Evolutionary conservation across 2,329 filamentous ascomycete species (phyloP).

Genomic region (Pseudopithomyces maydicus): DNA sequence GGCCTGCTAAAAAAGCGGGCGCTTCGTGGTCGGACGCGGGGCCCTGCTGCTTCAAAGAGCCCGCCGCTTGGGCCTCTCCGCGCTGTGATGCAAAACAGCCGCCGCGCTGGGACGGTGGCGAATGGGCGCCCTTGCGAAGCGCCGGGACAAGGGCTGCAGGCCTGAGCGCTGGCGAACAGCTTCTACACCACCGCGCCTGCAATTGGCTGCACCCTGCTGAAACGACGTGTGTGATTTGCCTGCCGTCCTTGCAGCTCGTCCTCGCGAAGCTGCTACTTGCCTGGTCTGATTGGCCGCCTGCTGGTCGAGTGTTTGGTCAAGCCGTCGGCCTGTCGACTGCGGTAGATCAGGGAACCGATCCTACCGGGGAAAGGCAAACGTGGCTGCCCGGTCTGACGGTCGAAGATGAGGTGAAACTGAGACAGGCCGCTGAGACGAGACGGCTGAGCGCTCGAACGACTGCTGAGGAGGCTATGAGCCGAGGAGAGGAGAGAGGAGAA

Average conservation of each 20-base stretch:
- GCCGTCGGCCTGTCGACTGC: slow-evolving; percentile 31
- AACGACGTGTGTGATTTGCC: slow-evolving; percentile 43
- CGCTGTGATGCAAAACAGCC: slow-evolving; percentile 36
- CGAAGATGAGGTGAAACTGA: slow-evolving; percentile 24
- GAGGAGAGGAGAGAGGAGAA: slow-evolving; percentile 27
- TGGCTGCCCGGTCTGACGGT: slow-evolving; percentile 28
- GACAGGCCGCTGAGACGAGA: slow-evolving; percentile 31
- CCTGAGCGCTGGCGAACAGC: slow-evolving; percentile 18
- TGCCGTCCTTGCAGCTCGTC: slow-evolving; percentile 42
- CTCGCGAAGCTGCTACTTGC: slow-evolving; percentile 14
- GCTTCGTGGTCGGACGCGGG: slow-evolving; percentile 23
- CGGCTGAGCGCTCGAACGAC: slow-evolving; percentile 19
- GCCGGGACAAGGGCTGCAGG: slow-evolving; percentile 30
- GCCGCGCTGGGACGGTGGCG: slow-evolving; percentile 22
- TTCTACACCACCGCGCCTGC: slow-evolving; percentile 17
- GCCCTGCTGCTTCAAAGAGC: slow-evolving; percentile 20
- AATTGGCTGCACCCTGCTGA: slow-evolving; percentile 33
- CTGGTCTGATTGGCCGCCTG: slow-evolving; percentile 32
- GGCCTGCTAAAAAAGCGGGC: slow-evolving; percentile 37
- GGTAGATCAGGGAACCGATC: slow-evolving; percentile 21
- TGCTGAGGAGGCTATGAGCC: slow-evolving; percentile 16
- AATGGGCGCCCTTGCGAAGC: slow-evolving; percentile 33
- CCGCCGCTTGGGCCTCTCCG: slow-evolving; percentile 14
- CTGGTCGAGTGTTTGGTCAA: slow-evolving; percentile 31
- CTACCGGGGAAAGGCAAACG: slow-evolving; percentile 26